phyloP scores from a whole-genome alignment of 306 rosid species.

The Cucurbita moschata region DNA sequence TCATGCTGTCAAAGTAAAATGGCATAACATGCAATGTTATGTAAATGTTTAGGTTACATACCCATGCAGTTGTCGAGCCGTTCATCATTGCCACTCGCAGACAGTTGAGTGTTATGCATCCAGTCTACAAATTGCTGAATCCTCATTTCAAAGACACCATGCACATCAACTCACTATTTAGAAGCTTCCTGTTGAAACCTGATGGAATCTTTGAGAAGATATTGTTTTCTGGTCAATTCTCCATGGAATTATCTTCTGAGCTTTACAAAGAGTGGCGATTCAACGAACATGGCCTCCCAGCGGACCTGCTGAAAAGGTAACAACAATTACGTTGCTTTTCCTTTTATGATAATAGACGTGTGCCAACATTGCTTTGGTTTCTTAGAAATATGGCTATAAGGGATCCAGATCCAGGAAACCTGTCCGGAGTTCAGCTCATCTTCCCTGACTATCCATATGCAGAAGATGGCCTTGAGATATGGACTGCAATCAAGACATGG shows the following conservation, averaged over 20 bases:
- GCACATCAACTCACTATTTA: conserved; percentile 46
- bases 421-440: conserved; percentile 39
- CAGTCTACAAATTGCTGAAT: conserved; percentile 41
- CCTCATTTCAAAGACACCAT: conserved; percentile 70
- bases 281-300: conserved; percentile 58
- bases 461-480: conserved; percentile 63
- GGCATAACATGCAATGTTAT: background rate
- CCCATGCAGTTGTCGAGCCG: conserved; percentile 69
- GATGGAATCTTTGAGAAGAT: conserved; percentile 50
- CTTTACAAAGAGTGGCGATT: conserved; percentile 66
- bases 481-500: conserved; percentile 60
- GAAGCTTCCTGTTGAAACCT: conserved; percentile 34
- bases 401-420: conserved; percentile 33
- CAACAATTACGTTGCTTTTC: background rate
- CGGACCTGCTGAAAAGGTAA: conserved; percentile 58
- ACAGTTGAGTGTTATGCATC: conserved; percentile 62
- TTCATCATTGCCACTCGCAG: conserved; percentile 74
- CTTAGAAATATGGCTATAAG: conserved; percentile 46
- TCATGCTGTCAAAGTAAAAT: background rate
- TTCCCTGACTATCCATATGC: conserved; percentile 63
- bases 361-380: background rate
- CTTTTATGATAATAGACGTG: background rate
- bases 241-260: conserved; percentile 51
- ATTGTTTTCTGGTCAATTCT: conserved; percentile 39
- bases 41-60: conserved; percentile 35